Percentiles rank a stretch among this genome's conserved stretches.
These are phyloP conservation scores for Cytidiella melzeri DNA, from an alignment of 768 basidiomycete genomes.

Conservation along the genomic window DNA sequence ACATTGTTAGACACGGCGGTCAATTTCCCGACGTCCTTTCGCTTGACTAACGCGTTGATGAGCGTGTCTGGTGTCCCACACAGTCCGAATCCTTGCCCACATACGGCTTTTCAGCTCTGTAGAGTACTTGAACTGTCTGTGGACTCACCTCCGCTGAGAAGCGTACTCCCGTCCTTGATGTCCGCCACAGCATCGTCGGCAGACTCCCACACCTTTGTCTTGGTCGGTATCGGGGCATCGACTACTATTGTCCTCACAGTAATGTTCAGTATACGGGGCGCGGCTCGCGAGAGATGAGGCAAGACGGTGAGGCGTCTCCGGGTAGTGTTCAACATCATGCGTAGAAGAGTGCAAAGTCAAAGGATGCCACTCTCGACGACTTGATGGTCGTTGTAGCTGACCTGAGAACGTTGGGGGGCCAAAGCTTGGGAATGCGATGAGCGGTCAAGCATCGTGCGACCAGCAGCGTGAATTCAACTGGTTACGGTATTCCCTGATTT, in stretches of 20 bases:
- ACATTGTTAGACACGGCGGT: conserved; percentile 90
- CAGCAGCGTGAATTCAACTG: too few species aligned
- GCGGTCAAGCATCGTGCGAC: too few species aligned
- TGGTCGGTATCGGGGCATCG: conserved; percentile 27
- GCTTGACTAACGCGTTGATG: conserved; percentile 66
- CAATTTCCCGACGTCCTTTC: conserved; percentile 66
- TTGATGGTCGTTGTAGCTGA: too few species aligned
- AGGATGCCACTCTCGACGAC: too few species aligned
- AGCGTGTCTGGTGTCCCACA: conserved; percentile 93
- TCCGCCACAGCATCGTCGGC: conserved; percentile 80
- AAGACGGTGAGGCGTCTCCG: too few species aligned
- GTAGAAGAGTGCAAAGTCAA: too few species aligned
- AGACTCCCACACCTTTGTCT: conserved; percentile 71
- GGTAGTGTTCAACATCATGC: too few species aligned
- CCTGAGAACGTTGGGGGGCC: too few species aligned
- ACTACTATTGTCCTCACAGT: conserved; percentile 1
- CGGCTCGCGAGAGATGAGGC: too few species aligned
- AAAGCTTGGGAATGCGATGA: too few species aligned
- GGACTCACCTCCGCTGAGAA: conserved; percentile 75
- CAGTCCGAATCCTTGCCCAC: conserved; percentile 69
- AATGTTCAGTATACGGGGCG: not conserved
- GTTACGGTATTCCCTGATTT: too few species aligned
- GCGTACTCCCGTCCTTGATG: conserved; percentile 70
- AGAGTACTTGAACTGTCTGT: conserved; percentile 1
- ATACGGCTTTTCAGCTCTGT: not conserved